Evolutionary conservation across 148 eudicot species (phyloP).

Genomic region (Persicaria maculosa): DNA sequence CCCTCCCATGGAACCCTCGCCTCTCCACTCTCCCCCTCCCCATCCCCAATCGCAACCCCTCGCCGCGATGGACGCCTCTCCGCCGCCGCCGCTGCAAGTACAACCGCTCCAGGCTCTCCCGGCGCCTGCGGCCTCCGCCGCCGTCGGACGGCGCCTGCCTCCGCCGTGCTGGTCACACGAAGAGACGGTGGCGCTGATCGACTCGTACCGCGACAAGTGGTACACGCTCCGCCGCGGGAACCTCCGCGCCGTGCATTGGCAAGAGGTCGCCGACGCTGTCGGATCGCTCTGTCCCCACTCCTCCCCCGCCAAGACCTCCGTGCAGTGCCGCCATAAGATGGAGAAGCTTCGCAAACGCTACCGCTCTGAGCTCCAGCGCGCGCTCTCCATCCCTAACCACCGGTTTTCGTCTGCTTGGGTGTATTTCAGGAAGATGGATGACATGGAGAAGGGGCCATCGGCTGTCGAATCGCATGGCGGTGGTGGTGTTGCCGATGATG

Average conservation of each 20-base stretch:
- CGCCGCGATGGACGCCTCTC: background rate
- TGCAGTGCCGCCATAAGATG: constrained; percentile 96
- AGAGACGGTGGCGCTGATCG: constrained; percentile 64
- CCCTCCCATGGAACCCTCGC: background rate
- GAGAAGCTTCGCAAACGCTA: constrained; percentile 87
- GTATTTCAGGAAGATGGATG: constrained; percentile 54
- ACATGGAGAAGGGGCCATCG: constrained; percentile 52
- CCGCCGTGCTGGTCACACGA: constrained; percentile 98
- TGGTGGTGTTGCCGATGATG: constrained; percentile 13
- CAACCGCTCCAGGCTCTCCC: constrained; percentile 17
- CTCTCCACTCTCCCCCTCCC: background rate
- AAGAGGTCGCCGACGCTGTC: constrained; percentile 56
- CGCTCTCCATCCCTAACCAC: constrained; percentile 29
- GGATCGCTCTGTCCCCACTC: constrained; percentile 39
- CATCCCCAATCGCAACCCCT: background rate
- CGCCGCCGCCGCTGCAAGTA: constrained; percentile 9
- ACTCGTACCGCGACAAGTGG: constrained; percentile 69
- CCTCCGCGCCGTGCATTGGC: constrained; percentile 76
- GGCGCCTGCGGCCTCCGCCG: background rate
- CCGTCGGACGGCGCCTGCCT: constrained; percentile 50
- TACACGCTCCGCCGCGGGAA: constrained; percentile 71
- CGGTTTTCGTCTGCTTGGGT: constrained; percentile 60
- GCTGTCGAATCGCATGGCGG: constrained; percentile 8
- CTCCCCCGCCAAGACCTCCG: constrained; percentile 55
- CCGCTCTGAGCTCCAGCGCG: constrained; percentile 65